Conservation (phyloP, 2,329 filamentous ascomycete species). For the Fusarium solani-melongenae region DNA sequence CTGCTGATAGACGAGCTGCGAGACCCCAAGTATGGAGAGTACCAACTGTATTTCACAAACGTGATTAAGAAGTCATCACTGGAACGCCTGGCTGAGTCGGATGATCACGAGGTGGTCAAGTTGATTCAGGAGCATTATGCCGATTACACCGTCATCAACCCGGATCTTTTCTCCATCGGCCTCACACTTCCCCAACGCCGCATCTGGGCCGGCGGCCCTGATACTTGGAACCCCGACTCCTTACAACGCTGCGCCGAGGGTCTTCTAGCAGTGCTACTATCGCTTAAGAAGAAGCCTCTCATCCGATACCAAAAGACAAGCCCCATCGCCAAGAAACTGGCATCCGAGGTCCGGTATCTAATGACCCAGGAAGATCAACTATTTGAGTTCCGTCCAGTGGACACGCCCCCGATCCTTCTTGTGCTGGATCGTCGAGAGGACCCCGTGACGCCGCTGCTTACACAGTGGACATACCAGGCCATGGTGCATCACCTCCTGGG, state of each 20-base stretch:
- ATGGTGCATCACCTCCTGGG: constrained; percentile 98
- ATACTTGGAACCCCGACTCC: constrained; percentile 91
- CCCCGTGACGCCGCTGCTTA: constrained; percentile 91
- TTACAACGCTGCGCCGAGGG: constrained; percentile 90
- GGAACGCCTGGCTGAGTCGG: constrained; percentile 92
- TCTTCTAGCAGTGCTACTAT: constrained; percentile 82
- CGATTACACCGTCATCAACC: constrained; percentile 94
- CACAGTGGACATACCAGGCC: constrained; percentile 99
- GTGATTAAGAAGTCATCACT: constrained; percentile 96
- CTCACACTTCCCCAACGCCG: constrained; percentile 77
- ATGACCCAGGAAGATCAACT: constrained; percentile 96
- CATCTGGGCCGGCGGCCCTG: constrained; percentile 84
- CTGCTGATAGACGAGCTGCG: constrained; percentile 93
- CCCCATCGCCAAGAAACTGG: constrained; percentile 88
- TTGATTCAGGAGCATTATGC: constrained; percentile 95
- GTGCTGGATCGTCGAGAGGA: constrained; percentile 93
- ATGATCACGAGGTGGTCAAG: constrained; percentile 97
- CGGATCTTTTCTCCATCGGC: constrained; percentile 87
- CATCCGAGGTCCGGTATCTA: constrained; percentile 89
- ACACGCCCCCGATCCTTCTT: constrained; percentile 92
- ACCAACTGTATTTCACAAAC: constrained; percentile 97
- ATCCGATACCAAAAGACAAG: constrained; percentile 96
- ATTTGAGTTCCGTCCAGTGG: constrained; percentile 94
- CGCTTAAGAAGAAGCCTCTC: constrained; percentile 95
- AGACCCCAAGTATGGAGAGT: constrained; percentile 97